These are phyloP conservation scores for Penicillium sp. DNA, from an alignment of 2,329 filamentous ascomycete genomes.

Conservation along the genomic window DNA sequence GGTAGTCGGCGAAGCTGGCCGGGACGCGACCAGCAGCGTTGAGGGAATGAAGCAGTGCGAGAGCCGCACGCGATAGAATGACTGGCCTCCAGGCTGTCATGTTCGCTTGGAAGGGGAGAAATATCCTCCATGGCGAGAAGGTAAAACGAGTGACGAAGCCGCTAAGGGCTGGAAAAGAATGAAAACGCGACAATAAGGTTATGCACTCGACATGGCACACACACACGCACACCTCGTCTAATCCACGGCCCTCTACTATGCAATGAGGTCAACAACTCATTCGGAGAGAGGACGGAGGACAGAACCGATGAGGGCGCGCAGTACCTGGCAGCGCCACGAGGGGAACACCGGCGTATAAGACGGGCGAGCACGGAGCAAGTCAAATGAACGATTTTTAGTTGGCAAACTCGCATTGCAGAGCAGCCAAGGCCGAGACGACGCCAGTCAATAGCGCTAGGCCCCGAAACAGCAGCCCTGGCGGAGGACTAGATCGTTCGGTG, in stretches of 20 bases:
- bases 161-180: conserved; percentile 8
- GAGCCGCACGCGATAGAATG: conserved; percentile 5
- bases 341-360: conserved; percentile 4
- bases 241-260: background rate
- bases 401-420: conserved; percentile 2
- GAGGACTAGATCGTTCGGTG: conserved; percentile 31
- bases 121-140: conserved; percentile 12
- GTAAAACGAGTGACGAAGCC: conserved; percentile 19
- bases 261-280: conserved; percentile 2
- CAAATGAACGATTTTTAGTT: conserved; percentile 9
- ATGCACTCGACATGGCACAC: conserved; percentile 15
- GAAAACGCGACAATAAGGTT: conserved; percentile 9
- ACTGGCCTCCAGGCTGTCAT: conserved; percentile 6
- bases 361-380: conserved; percentile 12
- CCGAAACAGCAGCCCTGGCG: conserved; percentile 10
- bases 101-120: conserved; percentile 2
- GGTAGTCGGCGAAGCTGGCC: conserved; percentile 1
- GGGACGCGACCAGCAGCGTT: conserved; percentile 9
- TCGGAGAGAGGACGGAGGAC: background rate
- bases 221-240: background rate
- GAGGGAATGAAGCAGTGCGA: conserved; percentile 1
- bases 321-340: conserved; percentile 4
- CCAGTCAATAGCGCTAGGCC: conserved; percentile 15
- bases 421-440: conserved; percentile 20
- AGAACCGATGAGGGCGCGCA: background rate